Base-by-base conservation (phyloP, 2,329 filamentous ascomycete species). In the Triangularia setosa region DNA sequence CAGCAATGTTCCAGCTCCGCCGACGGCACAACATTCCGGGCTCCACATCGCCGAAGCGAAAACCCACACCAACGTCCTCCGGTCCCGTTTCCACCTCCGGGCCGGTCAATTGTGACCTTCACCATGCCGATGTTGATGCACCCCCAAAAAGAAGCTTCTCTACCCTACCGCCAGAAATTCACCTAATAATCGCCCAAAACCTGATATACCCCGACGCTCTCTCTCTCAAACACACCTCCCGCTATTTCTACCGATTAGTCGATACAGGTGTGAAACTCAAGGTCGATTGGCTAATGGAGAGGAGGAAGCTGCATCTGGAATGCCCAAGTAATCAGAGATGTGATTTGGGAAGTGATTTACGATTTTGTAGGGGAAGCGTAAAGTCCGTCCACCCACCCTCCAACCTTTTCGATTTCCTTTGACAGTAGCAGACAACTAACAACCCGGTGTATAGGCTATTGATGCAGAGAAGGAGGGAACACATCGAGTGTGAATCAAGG, bases 201-300 rank as follows among this genome's bases (percentile, higher is more conserved):
- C 84, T 91, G 64, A 83, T 83, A 30, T 91, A 91, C 66, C 89
- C 89, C 0, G 89, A 92, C 67, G 89, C 89, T 0, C 80, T 91
- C 1, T 88, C 88, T 0, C 77, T 91, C 16, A 91, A 91, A 71
- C 88, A 91, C 72, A 84, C 84, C 21, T 87, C 78, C 71, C 81
- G 82, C 64, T 81, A 89, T 71, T 88, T 91, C 73, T 88, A 87
- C 76, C 71, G 74, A 57, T 75, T 90, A 1, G 87, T 91, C 66
- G 82, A 88, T 73, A 91, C 89, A 0, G 87, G 86, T 35, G 79
- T 91, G 28, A 75, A 80, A 27, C 79, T 90, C 54, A 90, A 91
- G 72, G 83, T 91, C 12, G 83, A 84, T 64, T 92, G 89, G 89
- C 79, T 91, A 4, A 79, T 91, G 64, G 81, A 89, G 69, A 83